These are phyloP conservation scores for Argentina anserina DNA, from an alignment of 306 rosid species.

Conservation along the genomic window DNA sequence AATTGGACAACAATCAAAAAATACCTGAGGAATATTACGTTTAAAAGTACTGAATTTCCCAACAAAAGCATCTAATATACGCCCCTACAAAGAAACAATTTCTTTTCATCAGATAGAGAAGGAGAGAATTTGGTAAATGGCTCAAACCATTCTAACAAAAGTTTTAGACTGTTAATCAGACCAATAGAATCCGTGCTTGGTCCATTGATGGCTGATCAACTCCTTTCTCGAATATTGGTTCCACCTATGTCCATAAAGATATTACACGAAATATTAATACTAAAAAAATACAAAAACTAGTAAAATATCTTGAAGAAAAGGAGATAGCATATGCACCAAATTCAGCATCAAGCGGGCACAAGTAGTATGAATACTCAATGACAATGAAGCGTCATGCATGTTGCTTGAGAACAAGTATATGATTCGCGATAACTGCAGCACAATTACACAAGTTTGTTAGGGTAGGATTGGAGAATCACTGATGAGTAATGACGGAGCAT, in stretches of 20 bases:
- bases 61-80: constrained; percentile 94
- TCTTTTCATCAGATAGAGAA: constrained; percentile 19
- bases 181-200: constrained; percentile 93
- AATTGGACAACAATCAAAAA: constrained; percentile 4
- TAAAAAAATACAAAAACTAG: constrained; percentile 14
- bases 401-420: constrained; percentile 96
- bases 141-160: constrained; percentile 24
- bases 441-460: constrained; percentile 21
- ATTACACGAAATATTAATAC: constrained; percentile 14
- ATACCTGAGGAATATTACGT: constrained; percentile 95
- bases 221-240: constrained; percentile 97
- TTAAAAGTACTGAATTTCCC: constrained; percentile 96
- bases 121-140: constrained; percentile 6
- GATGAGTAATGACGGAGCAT: constrained; percentile 5
- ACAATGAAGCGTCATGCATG: constrained; percentile 96
- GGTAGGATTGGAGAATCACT: not conserved
- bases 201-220: constrained; percentile 92
- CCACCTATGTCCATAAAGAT: constrained; percentile 66
- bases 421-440: constrained; percentile 88
- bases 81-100: constrained; percentile 59
- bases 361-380: constrained; percentile 96
- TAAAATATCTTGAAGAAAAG: constrained; percentile 15
- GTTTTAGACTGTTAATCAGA: constrained; percentile 34
- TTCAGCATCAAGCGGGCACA: constrained; percentile 99
- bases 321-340: constrained; percentile 59